Evolutionary conservation across 441 rosid species (phyloP), one percentile per base, ranked within the genome.

Genomic region (Gossypium trilobum): DNA sequence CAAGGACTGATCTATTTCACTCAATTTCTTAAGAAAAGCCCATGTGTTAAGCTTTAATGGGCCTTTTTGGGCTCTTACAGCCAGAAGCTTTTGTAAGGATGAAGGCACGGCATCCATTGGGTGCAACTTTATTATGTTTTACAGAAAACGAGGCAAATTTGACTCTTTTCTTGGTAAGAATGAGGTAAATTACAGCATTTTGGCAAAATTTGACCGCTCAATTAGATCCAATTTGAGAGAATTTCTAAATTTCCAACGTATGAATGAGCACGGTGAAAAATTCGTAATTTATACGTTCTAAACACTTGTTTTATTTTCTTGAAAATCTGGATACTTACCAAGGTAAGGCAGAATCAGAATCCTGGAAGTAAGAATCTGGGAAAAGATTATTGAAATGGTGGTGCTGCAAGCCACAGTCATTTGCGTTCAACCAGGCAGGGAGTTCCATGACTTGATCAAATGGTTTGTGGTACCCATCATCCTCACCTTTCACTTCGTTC

Each of bases 351-450:
- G 93, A 87, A 81, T 87, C 82, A 78, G 93, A 87, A 81, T 87
- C 90, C 63, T 80, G 86, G 76, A 78, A 71, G 77, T 78, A 82
- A 33, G 77, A 83, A 46, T 79, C 80, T 5, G 89, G 72, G 75
- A 75, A 85, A 84, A 79, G 83, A 82, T 88, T 84, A 71, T 68
- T 76, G 80, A 85, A 78, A 76, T 80, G 87, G 73, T 88, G 92
- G 61, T 85, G 56, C 23, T 5, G 86, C 55, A 88, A 79, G 83
- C 85, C 83, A 72, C 81, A 85, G 11, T 90, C 95, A 16, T 82
- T 84, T 77, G 83, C 82, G 73, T 85, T 89, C 86, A 93, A 65
- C 96, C 98, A 93, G 17, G 91, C 69, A 46, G 98, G 96, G 59
- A 90, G 86, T 58, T 91, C 96, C 95, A 90, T 90, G 80, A 82